Evolutionary conservation across 176 grass and related monocot genomes (phyloP).

Genomic region (Triticum turgidum): DNA sequence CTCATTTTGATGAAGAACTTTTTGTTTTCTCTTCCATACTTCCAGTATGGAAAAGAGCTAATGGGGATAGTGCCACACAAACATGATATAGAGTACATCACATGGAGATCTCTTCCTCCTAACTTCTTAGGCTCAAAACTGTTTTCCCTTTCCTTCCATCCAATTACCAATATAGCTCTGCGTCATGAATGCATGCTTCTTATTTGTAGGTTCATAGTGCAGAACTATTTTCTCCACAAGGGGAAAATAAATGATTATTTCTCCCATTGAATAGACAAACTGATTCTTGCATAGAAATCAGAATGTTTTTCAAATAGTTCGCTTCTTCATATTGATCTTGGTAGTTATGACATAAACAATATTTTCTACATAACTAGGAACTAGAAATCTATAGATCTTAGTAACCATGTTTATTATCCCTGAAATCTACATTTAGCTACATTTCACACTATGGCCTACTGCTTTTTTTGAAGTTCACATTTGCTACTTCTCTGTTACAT

Average conservation of each 20-base stretch:
- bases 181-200: not conserved
- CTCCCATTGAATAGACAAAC: not conserved
- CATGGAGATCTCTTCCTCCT: not conserved
- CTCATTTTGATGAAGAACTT: not conserved
- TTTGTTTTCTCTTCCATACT: not conserved
- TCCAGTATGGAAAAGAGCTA: not conserved
- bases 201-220: not conserved
- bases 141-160: not conserved
- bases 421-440: not conserved
- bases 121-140: not conserved
- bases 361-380: not conserved
- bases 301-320: not conserved
- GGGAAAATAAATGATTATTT: not conserved
- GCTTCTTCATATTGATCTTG: not conserved
- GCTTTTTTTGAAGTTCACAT: not conserved
- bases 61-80: not conserved
- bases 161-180: not conserved
- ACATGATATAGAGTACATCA: not conserved
- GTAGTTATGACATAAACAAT: not conserved
- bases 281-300: not conserved
- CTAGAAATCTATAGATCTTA: not conserved
- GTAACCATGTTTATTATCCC: not conserved
- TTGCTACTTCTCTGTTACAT: not conserved
- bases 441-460: not conserved
- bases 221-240: not conserved